Percentiles rank a stretch among this genome's conserved stretches.
Evolutionary conservation across 1,284 basidiomycete genomes (phyloP).

Genomic region (Xanthoconium separans): DNA sequence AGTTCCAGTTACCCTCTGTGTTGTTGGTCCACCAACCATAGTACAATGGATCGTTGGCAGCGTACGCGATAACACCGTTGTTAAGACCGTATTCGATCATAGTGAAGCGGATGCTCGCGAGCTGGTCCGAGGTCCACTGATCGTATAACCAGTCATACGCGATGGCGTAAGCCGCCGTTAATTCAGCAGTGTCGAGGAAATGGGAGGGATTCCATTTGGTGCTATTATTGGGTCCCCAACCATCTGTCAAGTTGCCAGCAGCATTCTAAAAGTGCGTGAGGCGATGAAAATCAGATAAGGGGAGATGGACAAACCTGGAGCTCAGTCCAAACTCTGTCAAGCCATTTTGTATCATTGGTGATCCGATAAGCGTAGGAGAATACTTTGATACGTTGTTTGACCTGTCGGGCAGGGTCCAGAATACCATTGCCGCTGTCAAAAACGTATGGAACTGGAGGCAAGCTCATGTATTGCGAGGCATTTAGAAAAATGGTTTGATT

Average conservation of each 20-base stretch:
- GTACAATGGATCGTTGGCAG: conserved; percentile 36
- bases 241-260: conserved; percentile 57
- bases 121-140: conserved; percentile 76
- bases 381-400: conserved; percentile 91
- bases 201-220: conserved; percentile 82
- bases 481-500: conserved; percentile 92
- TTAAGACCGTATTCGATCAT: conserved; percentile 81
- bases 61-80: conserved; percentile 55
- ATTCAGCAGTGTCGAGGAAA: conserved; percentile 94
- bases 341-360: conserved; percentile 88
- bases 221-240: conserved; percentile 61
- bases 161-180: conserved; percentile 84
- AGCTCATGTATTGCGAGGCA: conserved; percentile 68
- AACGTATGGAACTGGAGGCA: conserved; percentile 68
- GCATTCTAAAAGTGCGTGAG: conserved; percentile 56
- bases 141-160: conserved; percentile 97
- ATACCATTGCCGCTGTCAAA: conserved; percentile 89
- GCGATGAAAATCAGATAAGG: not conserved
- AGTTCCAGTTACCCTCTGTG: conserved; percentile 92
- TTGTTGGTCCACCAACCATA: conserved; percentile 62
- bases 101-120: conserved; percentile 66
- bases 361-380: conserved; percentile 91
- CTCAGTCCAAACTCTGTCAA: conserved; percentile 83
- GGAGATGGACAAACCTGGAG: conserved; percentile 56
- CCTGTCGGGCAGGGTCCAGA: conserved; percentile 86